Base-by-base conservation (phyloP, 2,329 filamentous ascomycete genomes). In the Mariannaea sp. region DNA sequence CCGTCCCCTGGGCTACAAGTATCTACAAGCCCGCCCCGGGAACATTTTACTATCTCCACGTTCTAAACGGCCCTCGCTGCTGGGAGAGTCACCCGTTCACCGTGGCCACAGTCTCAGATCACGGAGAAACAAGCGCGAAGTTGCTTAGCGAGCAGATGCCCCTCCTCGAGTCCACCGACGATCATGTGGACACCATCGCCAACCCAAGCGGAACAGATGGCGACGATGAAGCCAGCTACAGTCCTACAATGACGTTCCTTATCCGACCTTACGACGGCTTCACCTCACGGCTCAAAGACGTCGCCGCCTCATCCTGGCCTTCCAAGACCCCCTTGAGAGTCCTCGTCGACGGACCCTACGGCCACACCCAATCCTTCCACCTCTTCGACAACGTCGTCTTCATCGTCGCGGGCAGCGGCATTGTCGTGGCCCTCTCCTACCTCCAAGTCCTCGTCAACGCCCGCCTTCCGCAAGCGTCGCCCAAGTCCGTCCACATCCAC, bases 71-170 rank as follows among this genome's bases (percentile, higher is more conserved):
- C 17, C 49, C 65, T 10, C 62, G 68, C 1, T 72, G 71, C 45
- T 80, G 78, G 78, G 76, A 80, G 53, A 79, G 75, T 52, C 78
- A 80, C 38, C 78, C 78, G 0, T 80, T 80, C 45, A 80, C 78
- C 0, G 72, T 80, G 9, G 75, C 75, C 1, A 67, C 65, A 7
- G 58, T 70, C 2, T 35, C 50, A 3, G 59, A 65, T 27, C 45
- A 59, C 20, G 49, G 48, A 1, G 20, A 62, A 8, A 43, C 29
- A 0, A 38, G 35, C 1, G 33, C 55, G 0, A 68, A 70, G 16
- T 45, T 64, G 0, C 51, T 68, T 0, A 63, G 61, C 7, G 73
- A 75, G 17, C 66, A 70, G 4, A 61, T 56, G 2, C 71, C 71
- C 0, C 65, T 75, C 0, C 66, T 76, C 4, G 65, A 65, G 2